A percentile compares a stretch with the other conserved stretches of the same genome.
Evolutionary conservation across 176 grass and related monocot species (phyloP).

Genomic region (Phoenix dactylifera): DNA sequence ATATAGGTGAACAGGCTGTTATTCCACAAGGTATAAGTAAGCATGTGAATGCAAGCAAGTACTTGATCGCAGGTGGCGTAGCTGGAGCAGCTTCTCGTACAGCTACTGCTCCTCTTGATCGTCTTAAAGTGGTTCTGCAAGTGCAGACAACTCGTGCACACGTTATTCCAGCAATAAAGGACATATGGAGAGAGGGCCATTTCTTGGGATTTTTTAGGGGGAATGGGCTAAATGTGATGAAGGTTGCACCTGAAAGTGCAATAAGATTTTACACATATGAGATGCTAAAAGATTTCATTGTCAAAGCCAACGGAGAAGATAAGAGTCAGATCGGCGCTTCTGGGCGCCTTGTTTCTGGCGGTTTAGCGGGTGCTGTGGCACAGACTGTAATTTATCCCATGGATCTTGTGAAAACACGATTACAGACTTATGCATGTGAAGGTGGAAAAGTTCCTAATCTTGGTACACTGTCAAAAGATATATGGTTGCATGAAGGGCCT

Average conservation of each 20-base stretch:
- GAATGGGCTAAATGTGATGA: constrained; percentile 85
- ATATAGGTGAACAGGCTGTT: constrained; percentile 78
- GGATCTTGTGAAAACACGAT: constrained; percentile 73
- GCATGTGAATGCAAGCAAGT: constrained; percentile 60
- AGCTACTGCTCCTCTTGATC: constrained; percentile 71
- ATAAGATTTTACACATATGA: constrained; percentile 82
- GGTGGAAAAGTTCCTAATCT: constrained; percentile 44
- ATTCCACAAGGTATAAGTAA: constrained; percentile 77
- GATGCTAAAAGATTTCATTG: constrained; percentile 69
- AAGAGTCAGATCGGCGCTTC: constrained; percentile 64
- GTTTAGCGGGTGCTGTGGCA: constrained; percentile 69
- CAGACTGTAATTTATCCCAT: constrained; percentile 79
- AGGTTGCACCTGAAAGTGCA: constrained; percentile 83
- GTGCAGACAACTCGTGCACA: constrained; percentile 45
- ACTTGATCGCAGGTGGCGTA: constrained; percentile 77
- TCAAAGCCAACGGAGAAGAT: constrained; percentile 49
- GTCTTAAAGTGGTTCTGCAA: constrained; percentile 76
- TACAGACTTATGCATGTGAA: constrained; percentile 57
- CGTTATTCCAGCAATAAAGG: constrained; percentile 34
- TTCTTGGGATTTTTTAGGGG: constrained; percentile 66
- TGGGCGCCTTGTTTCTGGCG: constrained; percentile 64
- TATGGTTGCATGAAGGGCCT: constrained; percentile 69
- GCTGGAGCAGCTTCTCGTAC: constrained; percentile 70
- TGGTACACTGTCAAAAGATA: constrained; percentile 49
- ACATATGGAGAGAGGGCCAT: constrained; percentile 63